Base-by-base conservation (phyloP, 495 filamentous ascomycete species). In the Rostrohypoxylon terebratum region DNA sequence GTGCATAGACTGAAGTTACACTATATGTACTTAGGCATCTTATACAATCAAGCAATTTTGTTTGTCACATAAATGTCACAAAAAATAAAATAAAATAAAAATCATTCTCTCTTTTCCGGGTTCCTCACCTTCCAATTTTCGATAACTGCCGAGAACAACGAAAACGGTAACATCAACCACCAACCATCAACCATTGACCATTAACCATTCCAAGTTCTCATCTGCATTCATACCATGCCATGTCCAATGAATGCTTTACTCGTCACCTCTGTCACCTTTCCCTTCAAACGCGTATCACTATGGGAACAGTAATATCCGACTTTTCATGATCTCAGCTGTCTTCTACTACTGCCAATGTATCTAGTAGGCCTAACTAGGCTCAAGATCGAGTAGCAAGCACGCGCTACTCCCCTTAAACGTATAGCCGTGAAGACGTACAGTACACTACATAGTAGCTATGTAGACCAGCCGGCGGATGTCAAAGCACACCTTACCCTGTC, bases 401-500 rank as follows among this genome's bases (percentile, higher is more conserved):
- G 40, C 18, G 21, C 33, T 34, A 25, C 45, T 47, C 3, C 45
- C 28, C 28, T 28, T 4, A 3, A 28, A 5, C 28, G 50, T 67
- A 50, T 31, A 31, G 33, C 1, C 28, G 40, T 44, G 18, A 45
- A 42, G 59, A 55, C 47, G 53, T 25, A 59, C 14, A 44, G n/a
- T n/a, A n/a, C n/a, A n/a, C n/a, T n/a, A n/a, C n/a, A n/a, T n/a
- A n/a, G n/a, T n/a, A n/a, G n/a, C n/a, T n/a, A n/a, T n/a, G n/a
- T n/a, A n/a, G n/a, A n/a, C n/a, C n/a, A n/a, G n/a, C 58, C 6
- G 8, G 31, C 58, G 33, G 36, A 34, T 58, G 60, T 73, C 65
- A 68, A 61, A 64, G 62, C 57, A 63, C 57, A 59, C 57, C 20
- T 45, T 44, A 40, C 57, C 71, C 31, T 67, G 28, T 3, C 28